Percentiles rank a stretch among this genome's conserved stretches.
phyloP scores from a whole-genome alignment of 1,139 yeast species.

The Suhomyces taliae region DNA sequence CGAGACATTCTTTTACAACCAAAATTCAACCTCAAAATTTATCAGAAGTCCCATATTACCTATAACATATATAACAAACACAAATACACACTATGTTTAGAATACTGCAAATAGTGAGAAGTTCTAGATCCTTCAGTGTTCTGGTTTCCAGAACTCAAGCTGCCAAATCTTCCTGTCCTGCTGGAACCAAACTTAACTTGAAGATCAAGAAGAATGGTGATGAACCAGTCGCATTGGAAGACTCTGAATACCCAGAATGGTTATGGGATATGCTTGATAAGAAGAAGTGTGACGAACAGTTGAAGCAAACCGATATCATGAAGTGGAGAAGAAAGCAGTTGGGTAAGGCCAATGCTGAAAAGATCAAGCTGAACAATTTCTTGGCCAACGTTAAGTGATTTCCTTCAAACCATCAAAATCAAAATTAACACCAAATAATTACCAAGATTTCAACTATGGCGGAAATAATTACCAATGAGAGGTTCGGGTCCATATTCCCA shows the following conservation, averaged over 20 bases:
- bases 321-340: constrained; percentile 68
- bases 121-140: constrained; percentile 11
- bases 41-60: too few relatives aligned
- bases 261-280: constrained; percentile 85
- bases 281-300: constrained; percentile 50
- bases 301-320: constrained; percentile 60
- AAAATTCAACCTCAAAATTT: too few relatives aligned
- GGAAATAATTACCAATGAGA: too few relatives aligned
- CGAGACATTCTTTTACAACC: constrained; percentile 1
- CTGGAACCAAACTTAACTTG: constrained; percentile 80
- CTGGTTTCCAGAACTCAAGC: constrained; percentile 12
- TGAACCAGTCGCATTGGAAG: constrained; percentile 89
- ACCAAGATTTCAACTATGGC: too few relatives aligned
- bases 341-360: constrained; percentile 63
- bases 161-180: constrained; percentile 49
- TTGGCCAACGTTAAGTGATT: constrained; percentile 46
- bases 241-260: constrained; percentile 92
- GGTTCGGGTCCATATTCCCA: too few relatives aligned
- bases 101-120: constrained; percentile 6
- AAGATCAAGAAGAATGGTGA: constrained; percentile 76
- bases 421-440: too few relatives aligned
- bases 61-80: too few relatives aligned
- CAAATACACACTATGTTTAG: constrained; percentile 1
- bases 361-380: constrained; percentile 79
- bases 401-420: not conserved